Conservation (phyloP, 1,284 basidiomycete species). For the Vanrija sp. region DNA sequence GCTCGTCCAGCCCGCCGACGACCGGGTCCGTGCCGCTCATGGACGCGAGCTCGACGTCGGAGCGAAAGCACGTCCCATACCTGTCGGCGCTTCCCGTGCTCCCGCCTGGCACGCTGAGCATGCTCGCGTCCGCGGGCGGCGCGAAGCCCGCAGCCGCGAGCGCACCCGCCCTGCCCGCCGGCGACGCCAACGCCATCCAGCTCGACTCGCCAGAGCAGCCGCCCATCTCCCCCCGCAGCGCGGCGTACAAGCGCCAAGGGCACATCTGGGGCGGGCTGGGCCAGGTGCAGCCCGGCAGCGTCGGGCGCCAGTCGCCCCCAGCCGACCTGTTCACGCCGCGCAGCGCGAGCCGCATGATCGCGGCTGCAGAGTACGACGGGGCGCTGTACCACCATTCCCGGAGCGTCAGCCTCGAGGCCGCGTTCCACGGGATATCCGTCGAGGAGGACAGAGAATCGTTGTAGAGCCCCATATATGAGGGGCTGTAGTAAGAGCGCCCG, state of each 20-base stretch:
- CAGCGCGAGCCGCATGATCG: constrained; percentile 17
- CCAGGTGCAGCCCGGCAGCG: not conserved
- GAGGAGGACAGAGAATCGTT: too few relatives aligned
- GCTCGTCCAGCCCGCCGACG: not conserved
- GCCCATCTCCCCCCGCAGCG: not conserved
- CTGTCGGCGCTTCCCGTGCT: constrained; percentile 3
- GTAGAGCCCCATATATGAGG: too few relatives aligned
- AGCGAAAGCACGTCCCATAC: not conserved
- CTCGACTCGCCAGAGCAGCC: constrained; percentile 28
- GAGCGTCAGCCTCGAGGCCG: too few relatives aligned
- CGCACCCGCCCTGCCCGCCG: too few relatives aligned
- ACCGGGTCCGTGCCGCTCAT: constrained; percentile 2
- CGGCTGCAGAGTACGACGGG: constrained; percentile 20
- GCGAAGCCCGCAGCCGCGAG: too few relatives aligned
- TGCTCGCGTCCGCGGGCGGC: constrained; percentile 13
- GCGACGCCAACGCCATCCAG: constrained; percentile 31
- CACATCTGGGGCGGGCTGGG: not conserved
- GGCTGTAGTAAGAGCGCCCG: too few relatives aligned
- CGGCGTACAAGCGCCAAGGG: not conserved
- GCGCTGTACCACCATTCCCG: constrained; percentile 13
- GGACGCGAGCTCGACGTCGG: too few relatives aligned
- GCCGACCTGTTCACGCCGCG: constrained; percentile 16
- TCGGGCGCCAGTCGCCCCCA: not conserved
- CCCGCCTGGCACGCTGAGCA: not conserved
- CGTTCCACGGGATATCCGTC: too few relatives aligned